Evolutionary conservation across 1,139 yeast genomes (phyloP).

Genomic region (Geotrichum candidum): DNA sequence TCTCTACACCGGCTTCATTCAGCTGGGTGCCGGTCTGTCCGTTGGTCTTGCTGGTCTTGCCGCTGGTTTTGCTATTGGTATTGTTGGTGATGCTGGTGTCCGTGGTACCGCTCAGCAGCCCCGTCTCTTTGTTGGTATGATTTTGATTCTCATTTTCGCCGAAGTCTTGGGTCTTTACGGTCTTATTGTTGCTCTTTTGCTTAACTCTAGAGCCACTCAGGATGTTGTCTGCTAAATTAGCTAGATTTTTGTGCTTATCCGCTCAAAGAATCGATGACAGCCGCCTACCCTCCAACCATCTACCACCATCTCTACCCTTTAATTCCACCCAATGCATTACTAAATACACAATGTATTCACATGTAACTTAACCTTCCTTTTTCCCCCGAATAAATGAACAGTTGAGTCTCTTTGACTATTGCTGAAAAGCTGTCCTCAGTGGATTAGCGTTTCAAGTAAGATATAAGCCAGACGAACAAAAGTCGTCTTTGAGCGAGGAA

Average conservation of each 20-base stretch:
- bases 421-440: background rate
- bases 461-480: too few species aligned
- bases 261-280: background rate
- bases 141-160: constrained; percentile 92
- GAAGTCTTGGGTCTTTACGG: constrained; percentile 96
- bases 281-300: background rate
- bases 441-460: background rate
- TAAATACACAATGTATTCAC: background rate
- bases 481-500: too few species aligned
- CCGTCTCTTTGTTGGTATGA: constrained; percentile 77
- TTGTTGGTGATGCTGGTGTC: constrained; percentile 98
- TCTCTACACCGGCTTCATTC: constrained; percentile 92
- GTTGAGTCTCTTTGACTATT: background rate
- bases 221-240: constrained; percentile 65
- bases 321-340: background rate
- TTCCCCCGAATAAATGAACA: background rate
- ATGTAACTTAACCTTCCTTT: background rate
- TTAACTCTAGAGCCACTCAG: constrained; percentile 93
- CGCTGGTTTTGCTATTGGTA: constrained; percentile 97
- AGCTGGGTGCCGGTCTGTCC: constrained; percentile 88
- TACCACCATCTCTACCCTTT: background rate
- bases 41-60: constrained; percentile 97
- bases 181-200: constrained; percentile 83
- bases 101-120: constrained; percentile 97
- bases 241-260: background rate